Evolutionary conservation across 1,284 basidiomycete species (phyloP), one percentile per base, ranked within the genome.

Genomic region (Marasmius tenuissimus): DNA sequence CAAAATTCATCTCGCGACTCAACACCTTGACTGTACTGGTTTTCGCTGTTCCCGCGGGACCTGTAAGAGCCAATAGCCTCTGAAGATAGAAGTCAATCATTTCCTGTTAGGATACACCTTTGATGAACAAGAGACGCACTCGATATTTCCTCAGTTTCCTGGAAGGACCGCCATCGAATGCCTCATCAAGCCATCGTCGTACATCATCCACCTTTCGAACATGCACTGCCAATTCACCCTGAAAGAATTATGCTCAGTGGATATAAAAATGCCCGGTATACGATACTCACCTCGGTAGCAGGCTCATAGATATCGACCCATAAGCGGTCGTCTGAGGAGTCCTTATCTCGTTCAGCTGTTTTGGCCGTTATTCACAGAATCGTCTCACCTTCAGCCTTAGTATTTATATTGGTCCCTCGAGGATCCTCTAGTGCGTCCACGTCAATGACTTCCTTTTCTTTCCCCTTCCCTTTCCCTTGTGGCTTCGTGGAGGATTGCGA

Each of bases 1-100:
- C 91, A 56, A 93, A 86, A 2, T 83, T 85, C 63, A 97, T 76
- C 68, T 97, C 91, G 22, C 79, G 75, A 0, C 93, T 82, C 7
- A 99, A 77, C 0, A 96, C 83, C 11, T 85, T 85, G 0, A 98
- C 67, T 0, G 94, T 94, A 0, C 94, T 85, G 0, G 96, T 97
- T 78, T 99, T 99, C 0, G 88, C 97, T 0, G 89, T 86, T 0
- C 97, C 97, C 8, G 96, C 90, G 0, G 94, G 94, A 1, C 97
- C 97, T 1, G 92, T 93, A 8, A 99, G 77, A 0, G 88, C 86
- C 1, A 98, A 83, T 22, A 99, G 85, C 42, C 93, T 84, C 94
- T 96, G 65, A 10, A 48, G 18, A 18, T 35, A 22, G 40, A 57
- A n/a, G 49, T 57, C 5, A 58, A 45, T 47, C 16, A 47, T 42